Conservation (phyloP, 257 asterid genomes). For the Rauvolfia tetraphylla region DNA sequence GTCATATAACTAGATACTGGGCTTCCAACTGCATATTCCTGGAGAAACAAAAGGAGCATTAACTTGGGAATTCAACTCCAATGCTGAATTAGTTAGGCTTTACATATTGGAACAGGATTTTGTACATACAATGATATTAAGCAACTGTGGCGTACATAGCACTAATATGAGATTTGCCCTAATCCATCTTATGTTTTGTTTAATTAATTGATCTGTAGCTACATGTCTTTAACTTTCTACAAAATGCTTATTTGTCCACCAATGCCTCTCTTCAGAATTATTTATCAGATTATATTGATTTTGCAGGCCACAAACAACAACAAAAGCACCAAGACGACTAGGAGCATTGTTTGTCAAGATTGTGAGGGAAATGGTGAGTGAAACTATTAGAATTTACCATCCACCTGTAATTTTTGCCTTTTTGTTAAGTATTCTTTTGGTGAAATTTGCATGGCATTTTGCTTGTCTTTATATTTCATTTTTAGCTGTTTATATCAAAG, state of each 20-base stretch:
- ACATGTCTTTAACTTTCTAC: not conserved
- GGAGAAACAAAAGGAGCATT: not conserved
- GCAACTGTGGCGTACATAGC: not conserved
- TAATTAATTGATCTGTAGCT: not conserved
- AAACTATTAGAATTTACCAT: not conserved
- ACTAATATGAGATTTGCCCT: not conserved
- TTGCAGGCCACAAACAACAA: slow-evolving; percentile 26
- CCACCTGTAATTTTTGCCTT: not conserved
- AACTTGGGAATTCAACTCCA: not conserved
- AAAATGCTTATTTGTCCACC: not conserved
- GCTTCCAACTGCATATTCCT: not conserved
- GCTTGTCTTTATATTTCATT: not conserved
- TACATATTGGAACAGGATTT: not conserved
- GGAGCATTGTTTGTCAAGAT: slow-evolving; percentile 30
- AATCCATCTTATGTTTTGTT: not conserved
- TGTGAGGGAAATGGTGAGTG: slow-evolving; percentile 43
- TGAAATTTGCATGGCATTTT: not conserved
- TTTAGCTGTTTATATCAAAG: not conserved
- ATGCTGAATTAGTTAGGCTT: not conserved
- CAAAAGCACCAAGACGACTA: slow-evolving; percentile 17
- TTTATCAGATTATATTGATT: not conserved
- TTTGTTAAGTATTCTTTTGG: not conserved
- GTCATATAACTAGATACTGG: not conserved
- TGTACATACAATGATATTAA: not conserved
- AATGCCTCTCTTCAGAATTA: not conserved